phyloP scores from a whole-genome alignment of 2,329 filamentous ascomycete genomes.

The Blumeriella jaapii region DNA sequence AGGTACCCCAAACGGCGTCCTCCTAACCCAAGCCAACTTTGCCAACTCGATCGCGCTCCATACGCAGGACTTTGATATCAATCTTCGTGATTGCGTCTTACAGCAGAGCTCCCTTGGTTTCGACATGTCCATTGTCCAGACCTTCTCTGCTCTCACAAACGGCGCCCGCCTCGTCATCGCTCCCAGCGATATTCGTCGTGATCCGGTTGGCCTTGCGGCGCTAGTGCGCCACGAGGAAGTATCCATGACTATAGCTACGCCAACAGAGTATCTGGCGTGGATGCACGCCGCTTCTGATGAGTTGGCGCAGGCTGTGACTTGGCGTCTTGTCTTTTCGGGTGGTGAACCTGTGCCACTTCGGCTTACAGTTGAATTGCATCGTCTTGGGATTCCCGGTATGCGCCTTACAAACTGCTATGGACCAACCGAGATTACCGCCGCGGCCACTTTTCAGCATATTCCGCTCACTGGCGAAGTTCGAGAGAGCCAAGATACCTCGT shows the following conservation, averaged over 20 bases:
- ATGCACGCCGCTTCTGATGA: background rate
- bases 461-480: background rate
- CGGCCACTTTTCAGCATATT: background rate
- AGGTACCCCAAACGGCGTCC: conserved; percentile 11
- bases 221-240: conserved; percentile 5
- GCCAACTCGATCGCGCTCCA: conserved; percentile 2
- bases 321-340: background rate
- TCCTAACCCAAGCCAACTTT: conserved; percentile 6
- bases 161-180: conserved; percentile 5
- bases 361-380: background rate
- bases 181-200: conserved; percentile 3
- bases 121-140: conserved; percentile 10
- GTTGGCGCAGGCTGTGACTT: background rate
- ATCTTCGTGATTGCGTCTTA: conserved; percentile 1
- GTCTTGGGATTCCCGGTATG: too few species aligned
- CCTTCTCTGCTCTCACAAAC: conserved; percentile 5
- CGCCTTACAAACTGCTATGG: background rate
- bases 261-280: conserved; percentile 5
- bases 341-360: background rate
- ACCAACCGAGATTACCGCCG: background rate
- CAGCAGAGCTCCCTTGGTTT: conserved; percentile 9
- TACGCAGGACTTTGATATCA: background rate
- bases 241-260: conserved; percentile 2
- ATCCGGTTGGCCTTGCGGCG: conserved; percentile 2
- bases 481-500: background rate